phyloP scores from a whole-genome alignment of 2,329 filamentous ascomycete species.

The Cytospora mali region DNA sequence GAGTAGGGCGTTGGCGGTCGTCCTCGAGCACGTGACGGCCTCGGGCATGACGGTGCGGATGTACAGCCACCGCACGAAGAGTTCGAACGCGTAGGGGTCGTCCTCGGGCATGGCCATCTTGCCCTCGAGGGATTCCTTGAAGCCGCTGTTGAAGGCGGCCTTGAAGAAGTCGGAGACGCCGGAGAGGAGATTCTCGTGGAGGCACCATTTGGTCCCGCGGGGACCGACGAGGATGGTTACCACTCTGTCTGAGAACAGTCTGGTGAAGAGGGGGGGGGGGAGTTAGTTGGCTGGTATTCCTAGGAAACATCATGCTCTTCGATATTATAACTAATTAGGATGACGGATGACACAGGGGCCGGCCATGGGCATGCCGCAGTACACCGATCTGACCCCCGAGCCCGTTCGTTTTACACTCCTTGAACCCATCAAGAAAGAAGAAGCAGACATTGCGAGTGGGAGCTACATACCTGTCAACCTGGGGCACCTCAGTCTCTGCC shows the following conservation, averaged over 20 bases:
- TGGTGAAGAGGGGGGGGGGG: not conserved
- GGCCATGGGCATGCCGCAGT: not conserved
- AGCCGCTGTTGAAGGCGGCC: constrained; percentile 26
- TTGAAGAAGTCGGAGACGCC: constrained; percentile 24
- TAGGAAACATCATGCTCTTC: not conserved
- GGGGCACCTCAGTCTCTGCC: not conserved
- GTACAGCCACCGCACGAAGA: constrained; percentile 28
- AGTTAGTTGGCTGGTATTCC: not conserved
- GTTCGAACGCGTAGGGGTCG: constrained; percentile 25
- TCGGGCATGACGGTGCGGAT: constrained; percentile 14
- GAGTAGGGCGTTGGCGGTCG: not conserved
- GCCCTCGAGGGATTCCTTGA: constrained; percentile 21
- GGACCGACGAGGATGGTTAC: constrained; percentile 24
- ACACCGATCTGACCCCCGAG: not conserved
- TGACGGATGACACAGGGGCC: not conserved
- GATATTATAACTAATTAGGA: not conserved
- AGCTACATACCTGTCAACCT: constrained; percentile 12
- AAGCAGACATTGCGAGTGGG: not conserved
- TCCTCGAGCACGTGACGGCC: constrained; percentile 5
- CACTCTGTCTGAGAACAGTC: constrained; percentile 22
- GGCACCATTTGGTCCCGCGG: constrained; percentile 4
- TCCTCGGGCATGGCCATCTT: constrained; percentile 23
- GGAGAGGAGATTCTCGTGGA: constrained; percentile 25
- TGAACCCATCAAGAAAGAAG: not conserved
- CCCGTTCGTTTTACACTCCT: not conserved